Percentiles rank a stretch among this genome's conserved stretches.
phyloP scores from a whole-genome alignment of 768 basidiomycete genomes.

The Trametes villosa region DNA sequence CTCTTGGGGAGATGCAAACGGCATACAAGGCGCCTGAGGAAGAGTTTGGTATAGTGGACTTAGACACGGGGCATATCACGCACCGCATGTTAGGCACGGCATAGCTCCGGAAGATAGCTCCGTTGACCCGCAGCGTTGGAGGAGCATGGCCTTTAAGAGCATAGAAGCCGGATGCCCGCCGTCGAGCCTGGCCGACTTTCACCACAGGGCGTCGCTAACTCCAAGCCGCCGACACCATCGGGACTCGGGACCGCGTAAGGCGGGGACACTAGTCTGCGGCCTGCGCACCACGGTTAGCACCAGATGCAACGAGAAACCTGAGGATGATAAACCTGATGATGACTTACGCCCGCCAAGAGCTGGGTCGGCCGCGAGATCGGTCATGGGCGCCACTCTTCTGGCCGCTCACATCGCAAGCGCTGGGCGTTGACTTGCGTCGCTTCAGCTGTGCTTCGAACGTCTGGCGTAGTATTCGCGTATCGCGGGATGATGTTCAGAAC shows the following conservation, averaged over 20 bases:
- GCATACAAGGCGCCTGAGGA: too few relatives aligned
- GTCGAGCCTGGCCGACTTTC: not conserved
- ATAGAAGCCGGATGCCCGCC: not conserved
- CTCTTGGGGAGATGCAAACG: not conserved
- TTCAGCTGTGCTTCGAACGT: too few relatives aligned
- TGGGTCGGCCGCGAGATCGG: too few relatives aligned
- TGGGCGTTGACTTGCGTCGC: too few relatives aligned
- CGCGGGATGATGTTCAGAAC: too few relatives aligned
- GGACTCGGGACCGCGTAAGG: too few relatives aligned
- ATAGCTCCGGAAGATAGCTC: not conserved
- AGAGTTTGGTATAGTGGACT: not conserved
- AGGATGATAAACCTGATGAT: not conserved
- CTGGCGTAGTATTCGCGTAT: too few relatives aligned
- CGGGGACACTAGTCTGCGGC: too few relatives aligned
- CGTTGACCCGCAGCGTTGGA: constrained; percentile 3
- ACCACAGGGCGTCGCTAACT: too few relatives aligned
- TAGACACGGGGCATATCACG: not conserved
- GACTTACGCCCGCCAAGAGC: constrained; percentile 1
- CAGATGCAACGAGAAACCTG: not conserved
- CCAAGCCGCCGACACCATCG: too few relatives aligned
- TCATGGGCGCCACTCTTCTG: too few relatives aligned
- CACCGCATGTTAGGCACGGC: not conserved
- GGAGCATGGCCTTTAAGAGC: not conserved
- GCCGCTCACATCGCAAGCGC: too few relatives aligned
- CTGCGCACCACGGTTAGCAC: not conserved